Evolutionary conservation across 169 alveolate genomes (phyloP).

Genomic region (Eimeria nieschulzi): DNA sequence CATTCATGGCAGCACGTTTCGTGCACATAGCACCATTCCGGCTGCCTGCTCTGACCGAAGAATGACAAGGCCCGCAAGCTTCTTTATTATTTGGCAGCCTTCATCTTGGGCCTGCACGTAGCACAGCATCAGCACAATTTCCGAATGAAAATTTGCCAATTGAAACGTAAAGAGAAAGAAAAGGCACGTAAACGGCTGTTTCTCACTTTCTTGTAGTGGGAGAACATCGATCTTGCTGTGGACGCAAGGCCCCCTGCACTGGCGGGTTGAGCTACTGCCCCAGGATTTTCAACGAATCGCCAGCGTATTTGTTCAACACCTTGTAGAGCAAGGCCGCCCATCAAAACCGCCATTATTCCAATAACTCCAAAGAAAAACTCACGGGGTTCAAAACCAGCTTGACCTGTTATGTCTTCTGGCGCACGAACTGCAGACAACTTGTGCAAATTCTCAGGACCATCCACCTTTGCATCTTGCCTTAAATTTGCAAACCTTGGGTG

Average conservation of each 20-base stretch:
- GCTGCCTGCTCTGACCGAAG: constrained; percentile 72
- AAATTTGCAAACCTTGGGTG: constrained; percentile 25
- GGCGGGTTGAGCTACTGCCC: constrained; percentile 32
- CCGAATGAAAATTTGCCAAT: not conserved
- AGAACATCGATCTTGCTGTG: constrained; percentile 35
- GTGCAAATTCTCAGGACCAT: not conserved
- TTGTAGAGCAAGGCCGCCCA: constrained; percentile 56
- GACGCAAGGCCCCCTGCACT: constrained; percentile 64
- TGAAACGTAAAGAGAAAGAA: not conserved
- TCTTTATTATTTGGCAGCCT: constrained; percentile 52
- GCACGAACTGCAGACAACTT: not conserved
- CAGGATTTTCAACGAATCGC: constrained; percentile 44
- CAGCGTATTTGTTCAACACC: constrained; percentile 49
- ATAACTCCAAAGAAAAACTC: constrained; percentile 27
- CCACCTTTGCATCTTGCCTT: not conserved
- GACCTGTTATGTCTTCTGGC: constrained; percentile 12
- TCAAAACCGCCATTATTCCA: constrained; percentile 47
- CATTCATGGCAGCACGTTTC: not conserved
- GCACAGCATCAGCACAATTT: not conserved
- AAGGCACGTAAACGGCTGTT: not conserved
- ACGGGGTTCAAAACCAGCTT: constrained; percentile 35
- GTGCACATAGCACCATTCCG: constrained; percentile 12
- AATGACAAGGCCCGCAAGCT: constrained; percentile 24
- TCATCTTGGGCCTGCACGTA: constrained; percentile 30
- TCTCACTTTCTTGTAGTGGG: constrained; percentile 36